These are phyloP conservation scores for Trichocladium antarcticum DNA, from an alignment of 495 filamentous ascomycete species.

Conservation along the genomic window DNA sequence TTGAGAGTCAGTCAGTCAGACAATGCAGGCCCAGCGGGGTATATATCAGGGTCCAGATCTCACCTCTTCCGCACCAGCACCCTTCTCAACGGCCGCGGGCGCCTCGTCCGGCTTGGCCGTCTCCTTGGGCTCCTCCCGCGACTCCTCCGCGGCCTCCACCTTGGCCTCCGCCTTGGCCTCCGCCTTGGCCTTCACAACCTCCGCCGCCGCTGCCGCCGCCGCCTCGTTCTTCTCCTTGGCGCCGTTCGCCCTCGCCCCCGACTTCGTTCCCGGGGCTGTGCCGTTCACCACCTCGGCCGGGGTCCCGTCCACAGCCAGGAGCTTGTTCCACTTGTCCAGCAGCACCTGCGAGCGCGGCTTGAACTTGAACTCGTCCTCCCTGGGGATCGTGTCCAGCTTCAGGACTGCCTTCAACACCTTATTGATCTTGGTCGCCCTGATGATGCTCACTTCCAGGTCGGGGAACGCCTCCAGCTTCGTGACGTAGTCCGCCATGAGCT, in stretches of 20 bases:
- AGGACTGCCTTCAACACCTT: conserved; percentile 87
- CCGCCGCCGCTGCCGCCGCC: conserved; percentile 32
- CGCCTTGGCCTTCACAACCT: conserved; percentile 38
- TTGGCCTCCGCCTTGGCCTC: conserved; percentile 37
- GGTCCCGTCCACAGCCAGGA: conserved; percentile 47
- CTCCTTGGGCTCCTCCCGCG: conserved; percentile 14
- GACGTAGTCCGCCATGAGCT: conserved; percentile 65
- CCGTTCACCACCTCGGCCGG: conserved; percentile 17
- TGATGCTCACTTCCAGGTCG: conserved; percentile 77
- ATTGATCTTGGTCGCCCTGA: conserved; percentile 80
- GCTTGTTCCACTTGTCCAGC: conserved; percentile 71
- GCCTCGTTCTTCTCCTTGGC: conserved; percentile 30
- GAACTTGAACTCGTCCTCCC: conserved; percentile 76
- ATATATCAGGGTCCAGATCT: not conserved
- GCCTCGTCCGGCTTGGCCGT: conserved; percentile 8
- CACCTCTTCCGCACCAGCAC: conserved; percentile 29
- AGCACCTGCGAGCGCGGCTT: conserved; percentile 63
- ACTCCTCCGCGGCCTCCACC: conserved; percentile 27
- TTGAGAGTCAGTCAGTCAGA: not conserved
- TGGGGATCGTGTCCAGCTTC: conserved; percentile 69
- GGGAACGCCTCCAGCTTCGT: conserved; percentile 64
- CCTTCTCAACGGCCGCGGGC: conserved; percentile 19
- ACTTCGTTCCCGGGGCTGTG: conserved; percentile 1
- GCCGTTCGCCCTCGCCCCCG: conserved; percentile 29
- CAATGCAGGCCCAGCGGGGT: no score